These are phyloP conservation scores for Discostella stelligeroides DNA, from an alignment of 108 stramenopile genomes.

Conservation along the genomic window DNA sequence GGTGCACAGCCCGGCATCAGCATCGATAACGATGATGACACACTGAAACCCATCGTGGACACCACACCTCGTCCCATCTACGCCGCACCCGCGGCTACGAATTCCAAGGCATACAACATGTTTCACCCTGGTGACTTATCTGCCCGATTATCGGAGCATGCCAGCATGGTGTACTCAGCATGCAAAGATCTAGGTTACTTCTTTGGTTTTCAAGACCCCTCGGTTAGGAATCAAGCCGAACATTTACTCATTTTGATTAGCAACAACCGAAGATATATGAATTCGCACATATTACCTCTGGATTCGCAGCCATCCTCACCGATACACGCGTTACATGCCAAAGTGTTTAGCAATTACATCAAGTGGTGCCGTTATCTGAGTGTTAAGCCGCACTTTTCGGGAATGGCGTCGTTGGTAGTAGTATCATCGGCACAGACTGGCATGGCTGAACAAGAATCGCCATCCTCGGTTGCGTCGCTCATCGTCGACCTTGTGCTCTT, in stretches of 20 bases:
- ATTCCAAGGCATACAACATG: constrained; percentile 76
- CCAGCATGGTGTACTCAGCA: constrained; percentile 91
- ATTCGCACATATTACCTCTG: constrained; percentile 77
- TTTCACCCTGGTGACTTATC: constrained; percentile 91
- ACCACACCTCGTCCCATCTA: constrained; percentile 42
- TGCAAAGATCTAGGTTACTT: constrained; percentile 94
- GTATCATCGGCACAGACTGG: constrained; percentile 41
- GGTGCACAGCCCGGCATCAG: constrained; percentile 20
- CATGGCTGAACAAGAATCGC: constrained; percentile 89
- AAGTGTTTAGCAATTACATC: constrained; percentile 96
- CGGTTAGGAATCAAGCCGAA: constrained; percentile 96
- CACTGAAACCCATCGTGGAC: constrained; percentile 49
- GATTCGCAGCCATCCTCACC: constrained; percentile 83
- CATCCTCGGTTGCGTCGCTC: constrained; percentile 81
- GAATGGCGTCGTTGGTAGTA: too few relatives aligned
- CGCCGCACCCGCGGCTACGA: constrained; percentile 29
- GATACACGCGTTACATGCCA: constrained; percentile 91
- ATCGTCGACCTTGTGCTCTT: constrained; percentile 93
- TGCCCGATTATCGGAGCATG: constrained; percentile 87
- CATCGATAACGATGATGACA: constrained; percentile 27
- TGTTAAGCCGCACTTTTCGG: constrained; percentile 88
- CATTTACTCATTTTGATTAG: constrained; percentile 91
- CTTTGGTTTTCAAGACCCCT: constrained; percentile 91
- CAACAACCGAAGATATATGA: constrained; percentile 97
- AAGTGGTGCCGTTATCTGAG: constrained; percentile 95